Evolutionary conservation across 1,284 basidiomycete species (phyloP), one percentile per base, ranked within the genome.

Genomic region (Lentinula novae-zelandiae): DNA sequence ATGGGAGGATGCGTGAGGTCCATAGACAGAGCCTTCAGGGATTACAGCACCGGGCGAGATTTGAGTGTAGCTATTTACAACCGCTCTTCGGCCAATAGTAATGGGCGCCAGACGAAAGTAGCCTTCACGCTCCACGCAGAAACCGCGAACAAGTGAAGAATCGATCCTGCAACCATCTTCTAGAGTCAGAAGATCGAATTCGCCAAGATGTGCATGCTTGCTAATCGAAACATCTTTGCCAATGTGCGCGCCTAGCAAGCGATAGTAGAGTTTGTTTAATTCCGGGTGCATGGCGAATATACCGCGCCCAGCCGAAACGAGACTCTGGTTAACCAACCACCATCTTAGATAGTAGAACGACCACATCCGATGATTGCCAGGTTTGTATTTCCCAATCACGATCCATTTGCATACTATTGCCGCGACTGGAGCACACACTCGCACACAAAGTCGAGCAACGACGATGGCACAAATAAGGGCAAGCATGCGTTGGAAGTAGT

Each of bases 311-410:
- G 76, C 69, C 49, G 70, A 67, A 31, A 75, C 67, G 7, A 81
- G 63, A 48, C 70, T 69, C 62, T 78, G 75, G 64, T 81, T 76
- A 17, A 78, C 78, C 53, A 81, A 71, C 79, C 79, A 80, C 75
- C 77, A 81, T 10, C 79, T 75, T 9, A 81, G 68, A 58, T 81
- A 75, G 63, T 80, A 81, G 6, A 51, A 54, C 9, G 75, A 76
- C 75, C 75, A 76, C 73, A 76, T 73, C 60, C 68, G 71, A 65
- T 80, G 76, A 3, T 67, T 72, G 12, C 78, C 78, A 1, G 76
- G 71, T 64, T 71, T 73, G 68, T 80, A 78, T 55, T 69, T 70
- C 8, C 78, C 78, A 46, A 81, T 78, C 53, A 79, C 71, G 27
- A 75, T 44, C 78, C 79, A 80, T 57, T 81, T 80, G 73, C 79